Conservation (phyloP, 805 yeast species). For the Jamesozyma hellenica region DNA sequence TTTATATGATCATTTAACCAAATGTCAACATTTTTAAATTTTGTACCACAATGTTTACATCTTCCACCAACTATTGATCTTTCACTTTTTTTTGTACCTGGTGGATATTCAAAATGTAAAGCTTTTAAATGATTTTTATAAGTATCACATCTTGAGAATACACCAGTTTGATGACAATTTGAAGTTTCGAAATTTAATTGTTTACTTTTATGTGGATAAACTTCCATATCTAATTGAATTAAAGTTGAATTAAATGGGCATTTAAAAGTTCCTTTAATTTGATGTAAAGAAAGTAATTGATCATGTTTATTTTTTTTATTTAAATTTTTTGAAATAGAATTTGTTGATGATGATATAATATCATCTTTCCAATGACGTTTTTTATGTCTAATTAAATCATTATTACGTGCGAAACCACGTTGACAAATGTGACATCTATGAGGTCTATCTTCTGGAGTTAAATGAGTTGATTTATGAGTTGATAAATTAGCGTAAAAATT, state of each 20-base stretch:
- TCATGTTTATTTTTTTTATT: constrained; percentile 9
- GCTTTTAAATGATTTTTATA: constrained; percentile 86
- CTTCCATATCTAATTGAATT: constrained; percentile 24
- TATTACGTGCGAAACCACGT: constrained; percentile 81
- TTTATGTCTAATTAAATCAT: constrained; percentile 76
- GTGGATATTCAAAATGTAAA: constrained; percentile 79
- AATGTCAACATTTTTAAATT: constrained; percentile 59
- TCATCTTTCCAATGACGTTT: constrained; percentile 74
- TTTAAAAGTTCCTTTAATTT: constrained; percentile 40
- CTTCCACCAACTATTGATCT: constrained; percentile 58
- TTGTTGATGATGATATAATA: too few species aligned
- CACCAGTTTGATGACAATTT: constrained; percentile 71
- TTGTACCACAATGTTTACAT: constrained; percentile 66
- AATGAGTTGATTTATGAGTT: constrained; percentile 73
- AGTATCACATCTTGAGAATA: constrained; percentile 83
- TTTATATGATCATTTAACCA: constrained; percentile 74
- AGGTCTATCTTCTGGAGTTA: constrained; percentile 62
- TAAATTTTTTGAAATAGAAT: too few species aligned
- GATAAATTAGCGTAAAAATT: constrained; percentile 67
- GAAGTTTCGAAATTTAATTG: constrained; percentile 22
- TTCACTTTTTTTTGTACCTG: constrained; percentile 73
- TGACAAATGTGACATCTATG: constrained; percentile 68
- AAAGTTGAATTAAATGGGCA: constrained; percentile 54
- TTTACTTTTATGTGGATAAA: constrained; percentile 20
- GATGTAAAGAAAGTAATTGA: constrained; percentile 22